phyloP scores from a whole-genome alignment of 805 yeast species.

The Saccharomycopsis schoenii region DNA sequence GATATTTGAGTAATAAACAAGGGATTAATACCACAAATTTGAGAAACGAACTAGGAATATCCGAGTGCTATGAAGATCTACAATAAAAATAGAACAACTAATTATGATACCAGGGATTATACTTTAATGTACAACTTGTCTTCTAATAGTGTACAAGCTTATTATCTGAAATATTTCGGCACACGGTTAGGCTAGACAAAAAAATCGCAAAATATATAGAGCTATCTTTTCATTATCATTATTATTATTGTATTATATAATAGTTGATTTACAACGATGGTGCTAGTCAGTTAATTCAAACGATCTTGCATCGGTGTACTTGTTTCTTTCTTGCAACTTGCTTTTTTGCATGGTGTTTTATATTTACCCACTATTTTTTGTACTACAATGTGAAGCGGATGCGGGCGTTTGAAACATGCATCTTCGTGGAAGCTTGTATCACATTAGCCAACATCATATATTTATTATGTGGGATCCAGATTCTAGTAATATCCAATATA shows the following conservation, averaged over 20 bases:
- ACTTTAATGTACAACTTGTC: background rate
- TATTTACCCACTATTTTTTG: background rate
- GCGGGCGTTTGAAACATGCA: background rate
- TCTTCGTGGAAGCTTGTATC: background rate
- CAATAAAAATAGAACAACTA: background rate
- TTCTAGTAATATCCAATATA: background rate
- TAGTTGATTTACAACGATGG: background rate
- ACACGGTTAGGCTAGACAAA: background rate
- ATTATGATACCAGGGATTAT: background rate
- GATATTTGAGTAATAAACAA: slow-evolving; percentile 27
- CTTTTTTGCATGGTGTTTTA: background rate
- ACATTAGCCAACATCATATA: background rate
- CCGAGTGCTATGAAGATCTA: slow-evolving; percentile 31
- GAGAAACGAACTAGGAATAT: slow-evolving; percentile 33
- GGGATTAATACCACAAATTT: slow-evolving; percentile 26
- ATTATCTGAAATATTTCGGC: no score
- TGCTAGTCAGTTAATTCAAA: background rate
- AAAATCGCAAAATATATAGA: background rate
- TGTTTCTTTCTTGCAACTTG: background rate
- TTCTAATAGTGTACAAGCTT: background rate
- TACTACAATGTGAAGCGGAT: background rate
- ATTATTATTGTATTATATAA: no score
- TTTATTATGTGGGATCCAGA: background rate
- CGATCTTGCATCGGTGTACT: background rate
- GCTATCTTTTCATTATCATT: no score